These are phyloP conservation scores for Volvariella surrecta DNA, from an alignment of 1,284 basidiomycete genomes.

Conservation along the genomic window DNA sequence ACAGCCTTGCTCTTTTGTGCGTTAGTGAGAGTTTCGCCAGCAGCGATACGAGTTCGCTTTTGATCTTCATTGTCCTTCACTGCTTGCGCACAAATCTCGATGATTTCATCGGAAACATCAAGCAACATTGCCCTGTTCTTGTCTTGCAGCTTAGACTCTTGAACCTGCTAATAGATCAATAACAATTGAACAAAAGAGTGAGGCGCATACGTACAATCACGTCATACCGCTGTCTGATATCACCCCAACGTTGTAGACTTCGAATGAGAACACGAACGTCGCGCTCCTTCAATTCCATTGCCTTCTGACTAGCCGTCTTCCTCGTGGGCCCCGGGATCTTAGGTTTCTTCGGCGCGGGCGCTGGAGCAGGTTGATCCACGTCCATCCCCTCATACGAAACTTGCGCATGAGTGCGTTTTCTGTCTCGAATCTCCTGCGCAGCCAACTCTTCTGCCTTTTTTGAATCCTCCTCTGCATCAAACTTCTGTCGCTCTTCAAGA, in stretches of 20 bases:
- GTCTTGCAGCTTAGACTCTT: conserved; percentile 87
- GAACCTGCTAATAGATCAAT: conserved; percentile 43
- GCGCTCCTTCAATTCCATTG: conserved; percentile 94
- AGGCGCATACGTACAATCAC: conserved; percentile 63
- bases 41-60: conserved; percentile 67
- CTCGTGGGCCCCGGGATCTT: conserved; percentile 60
- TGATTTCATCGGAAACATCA: conserved; percentile 89
- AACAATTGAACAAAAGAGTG: conserved; percentile 8
- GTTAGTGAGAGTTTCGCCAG: conserved; percentile 80
- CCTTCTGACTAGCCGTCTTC: conserved; percentile 85
- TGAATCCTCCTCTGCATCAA: conserved; percentile 79
- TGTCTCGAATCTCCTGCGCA: conserved; percentile 57
- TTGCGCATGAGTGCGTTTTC: conserved; percentile 80
- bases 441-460: conserved; percentile 59
- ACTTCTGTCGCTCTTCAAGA: conserved; percentile 80
- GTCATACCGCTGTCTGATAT: conserved; percentile 92
- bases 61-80: conserved; percentile 80
- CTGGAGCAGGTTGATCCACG: conserved; percentile 59
- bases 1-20: conserved; percentile 94
- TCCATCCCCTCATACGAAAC: conserved; percentile 92
- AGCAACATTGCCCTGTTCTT: conserved; percentile 94
- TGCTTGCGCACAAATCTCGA: conserved; percentile 79
- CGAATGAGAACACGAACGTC: conserved; percentile 95
- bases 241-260: conserved; percentile 96
- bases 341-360: conserved; percentile 63